phyloP scores from a whole-genome alignment of 2,329 filamentous ascomycete genomes.

The Diaporthe aspalathi region DNA sequence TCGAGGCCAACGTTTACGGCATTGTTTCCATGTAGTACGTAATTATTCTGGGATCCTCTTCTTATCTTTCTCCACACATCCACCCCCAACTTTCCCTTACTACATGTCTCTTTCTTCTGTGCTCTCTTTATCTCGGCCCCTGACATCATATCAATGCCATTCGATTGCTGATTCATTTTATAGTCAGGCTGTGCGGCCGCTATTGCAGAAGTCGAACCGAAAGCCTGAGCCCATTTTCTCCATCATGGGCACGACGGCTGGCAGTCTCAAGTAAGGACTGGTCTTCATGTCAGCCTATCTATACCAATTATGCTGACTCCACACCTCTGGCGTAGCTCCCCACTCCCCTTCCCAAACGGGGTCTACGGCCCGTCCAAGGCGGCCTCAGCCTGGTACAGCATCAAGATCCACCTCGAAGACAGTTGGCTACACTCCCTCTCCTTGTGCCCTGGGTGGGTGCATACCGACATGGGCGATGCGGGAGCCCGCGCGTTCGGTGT shows the following conservation, averaged over 20 bases:
- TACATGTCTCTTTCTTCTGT: neutral
- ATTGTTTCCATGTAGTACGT: slow-evolving; percentile 52
- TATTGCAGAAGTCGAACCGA: slow-evolving; percentile 46
- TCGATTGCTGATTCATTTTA: neutral
- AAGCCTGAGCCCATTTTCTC: too few species aligned
- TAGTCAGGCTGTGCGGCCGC: slow-evolving; percentile 53
- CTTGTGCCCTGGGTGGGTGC: neutral
- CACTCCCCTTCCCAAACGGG: slow-evolving; percentile 45
- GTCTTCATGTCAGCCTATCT: too few species aligned
- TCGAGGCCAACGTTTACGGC: slow-evolving; percentile 57
- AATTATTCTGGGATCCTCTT: neutral
- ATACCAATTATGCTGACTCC: neutral
- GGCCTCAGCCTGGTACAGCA: slow-evolving; percentile 47
- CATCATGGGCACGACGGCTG: slow-evolving; percentile 37
- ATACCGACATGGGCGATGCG: neutral
- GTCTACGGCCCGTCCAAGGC: slow-evolving; percentile 59
- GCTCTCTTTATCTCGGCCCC: neutral
- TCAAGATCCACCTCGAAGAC: slow-evolving; percentile 48
- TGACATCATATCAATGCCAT: neutral
- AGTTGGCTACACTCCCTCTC: slow-evolving; percentile 43
- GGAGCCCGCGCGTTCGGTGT: slow-evolving; percentile 28
- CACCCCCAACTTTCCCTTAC: neutral
- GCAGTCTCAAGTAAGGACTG: slow-evolving; percentile 40
- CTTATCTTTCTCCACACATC: neutral
- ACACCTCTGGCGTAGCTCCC: neutral